phyloP scores from a whole-genome alignment of 495 filamentous ascomycete genomes.

The Penicillium soppii region DNA sequence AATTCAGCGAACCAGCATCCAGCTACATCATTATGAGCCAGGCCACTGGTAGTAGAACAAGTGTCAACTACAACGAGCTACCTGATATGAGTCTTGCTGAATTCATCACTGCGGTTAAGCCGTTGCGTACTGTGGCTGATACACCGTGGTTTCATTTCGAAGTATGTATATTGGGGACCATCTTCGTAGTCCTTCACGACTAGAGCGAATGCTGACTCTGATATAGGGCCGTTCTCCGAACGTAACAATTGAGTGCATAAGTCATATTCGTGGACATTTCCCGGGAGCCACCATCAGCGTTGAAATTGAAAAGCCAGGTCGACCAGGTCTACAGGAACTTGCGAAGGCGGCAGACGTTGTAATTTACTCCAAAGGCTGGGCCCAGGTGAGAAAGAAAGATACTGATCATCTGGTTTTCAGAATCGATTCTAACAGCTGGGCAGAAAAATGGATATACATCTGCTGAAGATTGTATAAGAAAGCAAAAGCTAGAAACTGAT shows the following conservation, averaged over 20 bases:
- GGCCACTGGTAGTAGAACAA: constrained; percentile 59
- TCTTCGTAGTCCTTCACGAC: neutral
- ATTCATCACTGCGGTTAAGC: constrained; percentile 40
- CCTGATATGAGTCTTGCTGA: constrained; percentile 63
- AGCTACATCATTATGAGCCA: constrained; percentile 69
- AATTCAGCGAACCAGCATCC: constrained; percentile 57
- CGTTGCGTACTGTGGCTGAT: constrained; percentile 23
- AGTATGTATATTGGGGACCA: constrained; percentile 37
- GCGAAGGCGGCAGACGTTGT: constrained; percentile 64
- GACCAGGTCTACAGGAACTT: constrained; percentile 58
- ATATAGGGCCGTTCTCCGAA: constrained; percentile 64
- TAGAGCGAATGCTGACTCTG: constrained; percentile 4
- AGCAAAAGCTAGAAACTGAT: constrained; percentile 39
- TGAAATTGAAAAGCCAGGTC: constrained; percentile 67
- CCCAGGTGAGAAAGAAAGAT: constrained; percentile 54
- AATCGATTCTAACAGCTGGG: neutral
- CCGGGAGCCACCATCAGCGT: constrained; percentile 58
- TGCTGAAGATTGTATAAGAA: constrained; percentile 48
- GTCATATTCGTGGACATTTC: constrained; percentile 48
- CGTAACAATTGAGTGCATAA: constrained; percentile 61
- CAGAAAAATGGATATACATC: constrained; percentile 49
- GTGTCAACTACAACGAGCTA: constrained; percentile 68
- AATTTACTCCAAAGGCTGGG: constrained; percentile 71
- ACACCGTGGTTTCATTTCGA: constrained; percentile 69
- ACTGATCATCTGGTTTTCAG: neutral